Conservation (phyloP, 208 protist genomes). For the Trypanosoma theileri region DNA sequence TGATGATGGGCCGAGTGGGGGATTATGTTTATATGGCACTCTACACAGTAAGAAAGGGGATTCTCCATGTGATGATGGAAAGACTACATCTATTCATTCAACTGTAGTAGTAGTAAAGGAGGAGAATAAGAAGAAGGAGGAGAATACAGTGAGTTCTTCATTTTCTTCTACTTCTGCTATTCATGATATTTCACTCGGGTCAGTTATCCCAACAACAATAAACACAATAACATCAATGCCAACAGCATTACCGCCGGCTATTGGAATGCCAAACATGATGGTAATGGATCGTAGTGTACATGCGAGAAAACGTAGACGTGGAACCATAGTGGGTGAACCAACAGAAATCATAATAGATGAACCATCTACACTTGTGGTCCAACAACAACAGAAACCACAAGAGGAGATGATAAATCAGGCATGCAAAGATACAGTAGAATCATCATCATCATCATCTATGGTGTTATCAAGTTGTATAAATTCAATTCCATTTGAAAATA, state of each 20-base stretch:
- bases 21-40: slow-evolving; percentile 19
- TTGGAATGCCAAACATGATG: neutral
- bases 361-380: too few relatives aligned
- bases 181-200: too few relatives aligned
- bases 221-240: neutral
- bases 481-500: slow-evolving; percentile 9
- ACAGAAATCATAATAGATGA: slow-evolving; percentile 5
- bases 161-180: neutral
- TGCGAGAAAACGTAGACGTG: slow-evolving; percentile 20
- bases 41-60: slow-evolving; percentile 1
- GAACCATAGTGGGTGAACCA: slow-evolving; percentile 15
- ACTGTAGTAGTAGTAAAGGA: too few relatives aligned
- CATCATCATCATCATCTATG: neutral
- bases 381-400: neutral
- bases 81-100: too few relatives aligned
- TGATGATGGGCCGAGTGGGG: slow-evolving; percentile 8
- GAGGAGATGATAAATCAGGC: neutral
- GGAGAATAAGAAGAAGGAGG: too few relatives aligned
- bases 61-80: neutral
- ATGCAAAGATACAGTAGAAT: neutral
- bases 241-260: neutral
- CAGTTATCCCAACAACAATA: too few relatives aligned
- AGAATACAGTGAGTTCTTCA: too few relatives aligned
- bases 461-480: neutral
- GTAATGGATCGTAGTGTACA: neutral